These are phyloP conservation scores for Bonia amplexicaulis DNA, from an alignment of 176 grass and related monocot species.

Conservation along the genomic window DNA sequence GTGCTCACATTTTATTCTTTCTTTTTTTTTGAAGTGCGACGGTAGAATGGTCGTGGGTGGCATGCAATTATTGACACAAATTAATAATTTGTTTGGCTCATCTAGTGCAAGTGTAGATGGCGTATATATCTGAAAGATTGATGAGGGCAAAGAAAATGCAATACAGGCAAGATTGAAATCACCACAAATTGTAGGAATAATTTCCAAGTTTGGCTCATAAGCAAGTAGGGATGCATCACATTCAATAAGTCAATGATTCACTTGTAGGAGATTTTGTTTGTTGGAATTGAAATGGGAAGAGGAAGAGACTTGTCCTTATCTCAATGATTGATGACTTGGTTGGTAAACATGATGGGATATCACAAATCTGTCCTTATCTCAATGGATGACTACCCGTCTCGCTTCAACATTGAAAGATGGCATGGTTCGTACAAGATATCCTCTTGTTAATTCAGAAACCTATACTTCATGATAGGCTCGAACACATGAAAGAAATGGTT, in stretches of 20 bases:
- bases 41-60: not conserved
- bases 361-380: conserved; percentile 83
- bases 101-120: conserved; percentile 93
- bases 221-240: conserved; percentile 48
- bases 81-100: conserved; percentile 2
- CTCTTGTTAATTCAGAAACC: conserved; percentile 15
- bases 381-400: conserved; percentile 94
- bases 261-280: conserved; percentile 81
- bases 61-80: conserved; percentile 3
- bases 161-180: conserved; percentile 66
- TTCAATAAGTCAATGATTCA: conserved; percentile 20
- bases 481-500: not conserved
- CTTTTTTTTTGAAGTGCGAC: not conserved
- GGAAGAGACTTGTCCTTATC: conserved; percentile 73
- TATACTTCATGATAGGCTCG: not conserved
- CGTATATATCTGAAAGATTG: conserved; percentile 93
- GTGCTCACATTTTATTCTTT: not conserved
- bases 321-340: conserved; percentile 59
- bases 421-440: conserved; percentile 53
- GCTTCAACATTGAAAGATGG: conserved; percentile 95
- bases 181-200: too few species aligned
- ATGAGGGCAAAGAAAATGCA: conserved; percentile 86
- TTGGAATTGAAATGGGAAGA: conserved; percentile 84
- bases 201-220: too few species aligned
- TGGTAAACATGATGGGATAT: conserved; percentile 91